Conservation (phyloP, 768 basidiomycete species). For the Leucogyrophana mollusca region DNA sequence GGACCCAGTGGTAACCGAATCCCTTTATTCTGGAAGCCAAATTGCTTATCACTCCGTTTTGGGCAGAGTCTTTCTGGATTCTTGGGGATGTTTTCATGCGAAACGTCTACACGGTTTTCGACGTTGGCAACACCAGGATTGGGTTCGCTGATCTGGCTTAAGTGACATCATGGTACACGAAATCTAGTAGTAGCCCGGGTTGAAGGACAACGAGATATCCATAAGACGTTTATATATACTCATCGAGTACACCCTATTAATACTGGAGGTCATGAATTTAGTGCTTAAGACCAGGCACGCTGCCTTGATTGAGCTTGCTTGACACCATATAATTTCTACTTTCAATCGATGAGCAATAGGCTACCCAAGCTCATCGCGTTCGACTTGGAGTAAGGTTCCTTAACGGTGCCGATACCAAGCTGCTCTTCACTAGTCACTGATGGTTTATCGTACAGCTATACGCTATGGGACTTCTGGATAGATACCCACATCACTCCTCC, state of each 20-base stretch:
- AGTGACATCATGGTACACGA: too few species aligned
- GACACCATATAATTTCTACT: too few species aligned
- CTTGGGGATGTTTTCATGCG: constrained; percentile 39
- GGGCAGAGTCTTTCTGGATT: constrained; percentile 21
- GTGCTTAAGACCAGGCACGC: too few species aligned
- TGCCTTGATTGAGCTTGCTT: too few species aligned
- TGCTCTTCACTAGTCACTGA: constrained; percentile 3
- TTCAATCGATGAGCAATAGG: constrained; percentile 24
- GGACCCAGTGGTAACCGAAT: constrained; percentile 18
- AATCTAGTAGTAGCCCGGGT: too few species aligned
- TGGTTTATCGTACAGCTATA: constrained; percentile 55
- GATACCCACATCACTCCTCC: constrained; percentile 73
- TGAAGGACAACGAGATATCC: too few species aligned
- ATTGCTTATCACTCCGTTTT: too few species aligned
- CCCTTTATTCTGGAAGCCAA: background rate
- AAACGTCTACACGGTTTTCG: constrained; percentile 42
- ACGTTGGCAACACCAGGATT: constrained; percentile 32
- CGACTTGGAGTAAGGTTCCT: constrained; percentile 68
- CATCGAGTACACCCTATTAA: too few species aligned
- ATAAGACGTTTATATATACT: too few species aligned
- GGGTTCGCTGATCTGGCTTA: constrained; percentile 34
- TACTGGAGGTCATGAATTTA: too few species aligned
- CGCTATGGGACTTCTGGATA: constrained; percentile 86
- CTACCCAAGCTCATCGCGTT: constrained; percentile 73
- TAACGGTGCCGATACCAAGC: too few species aligned